Evolutionary conservation across 495 filamentous ascomycete species (phyloP), one percentile per base, ranked within the genome.

Genomic region (Hypoxylon fragiforme): DNA sequence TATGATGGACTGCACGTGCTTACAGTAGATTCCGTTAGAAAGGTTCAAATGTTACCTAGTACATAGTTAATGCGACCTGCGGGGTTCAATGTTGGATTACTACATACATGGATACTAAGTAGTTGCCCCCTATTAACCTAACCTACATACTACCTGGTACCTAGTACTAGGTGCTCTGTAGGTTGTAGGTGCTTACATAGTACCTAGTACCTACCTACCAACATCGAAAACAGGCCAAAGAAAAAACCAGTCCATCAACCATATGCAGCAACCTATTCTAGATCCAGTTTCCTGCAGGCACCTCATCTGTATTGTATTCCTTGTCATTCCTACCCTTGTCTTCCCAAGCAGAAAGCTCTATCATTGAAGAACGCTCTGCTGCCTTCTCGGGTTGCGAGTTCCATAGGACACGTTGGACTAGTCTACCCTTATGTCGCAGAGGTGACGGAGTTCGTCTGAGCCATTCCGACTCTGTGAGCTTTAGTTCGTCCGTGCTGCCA

Each of bases 391-490:
- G 59, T 18, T 49, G 43, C 2, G 64, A 57, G n/a, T 57, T 65
- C 57, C 63, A 60, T 7, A 63, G 14, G 7, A 63, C n/a, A 18
- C 49, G 44, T 7, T 43, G 31, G 1, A 41, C 28, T 20, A 35
- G 18, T 5, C 45, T 44, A 18, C 49, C 42, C 14, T 37, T 54
- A 30, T 36, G 50, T 2, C 45, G 44, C 13, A 47, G 26, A 11
- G 70, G 69, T 11, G 70, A 72, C 1, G 70, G 73, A 14, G 67
- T 69, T 18, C 65, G 67, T 21, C 66, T 60, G 54, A 75, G 64
- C 73, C 71, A 77, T 43, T 75, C 69, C 7, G 68, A 45, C 43
- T 76, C 73, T 2, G 54, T 70, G 7, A 73, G 40, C 7, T 50
- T 56, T 5, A 71, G 31, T 2, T 43, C 48, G 34, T 34, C 50